These are phyloP conservation scores for Flammula alnicola DNA, from an alignment of 1,284 basidiomycete genomes.

Conservation along the genomic window DNA sequence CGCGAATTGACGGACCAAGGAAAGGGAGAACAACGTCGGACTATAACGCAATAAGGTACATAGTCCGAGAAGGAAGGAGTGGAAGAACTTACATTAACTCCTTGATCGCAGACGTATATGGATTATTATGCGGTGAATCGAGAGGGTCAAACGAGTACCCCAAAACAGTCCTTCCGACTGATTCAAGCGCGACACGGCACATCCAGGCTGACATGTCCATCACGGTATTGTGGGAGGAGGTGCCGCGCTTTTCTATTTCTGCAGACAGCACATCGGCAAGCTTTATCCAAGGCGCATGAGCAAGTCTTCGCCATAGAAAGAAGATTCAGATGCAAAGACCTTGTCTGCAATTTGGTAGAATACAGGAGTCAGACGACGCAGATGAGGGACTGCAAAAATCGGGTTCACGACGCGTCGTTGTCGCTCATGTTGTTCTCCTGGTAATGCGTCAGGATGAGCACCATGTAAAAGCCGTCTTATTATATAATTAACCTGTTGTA, in stretches of 20 bases:
- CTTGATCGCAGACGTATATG: constrained; percentile 52
- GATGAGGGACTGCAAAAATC: constrained; percentile 51
- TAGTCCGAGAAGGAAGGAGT: neutral
- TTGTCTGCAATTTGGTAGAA: constrained; percentile 52
- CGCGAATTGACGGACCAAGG: constrained; percentile 51
- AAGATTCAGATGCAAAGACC: constrained; percentile 31
- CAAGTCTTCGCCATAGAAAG: neutral
- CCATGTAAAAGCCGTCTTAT: too few relatives aligned
- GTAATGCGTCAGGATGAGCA: too few relatives aligned
- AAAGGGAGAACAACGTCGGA: constrained; percentile 48
- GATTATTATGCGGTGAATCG: constrained; percentile 45
- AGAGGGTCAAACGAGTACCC: constrained; percentile 59
- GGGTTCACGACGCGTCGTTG: constrained; percentile 56
- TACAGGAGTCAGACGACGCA: constrained; percentile 48
- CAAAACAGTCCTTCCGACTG: constrained; percentile 51
- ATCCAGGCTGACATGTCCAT: constrained; percentile 56
- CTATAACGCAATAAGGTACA: constrained; percentile 28
- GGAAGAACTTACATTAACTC: constrained; percentile 46
- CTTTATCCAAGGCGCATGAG: constrained; percentile 17
- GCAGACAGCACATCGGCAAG: constrained; percentile 32
- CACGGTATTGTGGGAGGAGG: constrained; percentile 27
- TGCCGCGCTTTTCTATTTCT: constrained; percentile 27
- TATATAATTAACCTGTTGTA: constrained; percentile 38
- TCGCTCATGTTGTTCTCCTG: constrained; percentile 50
- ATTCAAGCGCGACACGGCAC: constrained; percentile 54